These are phyloP conservation scores for Trametes hirsuta DNA, from an alignment of 1,284 basidiomycete genomes.

Conservation along the genomic window DNA sequence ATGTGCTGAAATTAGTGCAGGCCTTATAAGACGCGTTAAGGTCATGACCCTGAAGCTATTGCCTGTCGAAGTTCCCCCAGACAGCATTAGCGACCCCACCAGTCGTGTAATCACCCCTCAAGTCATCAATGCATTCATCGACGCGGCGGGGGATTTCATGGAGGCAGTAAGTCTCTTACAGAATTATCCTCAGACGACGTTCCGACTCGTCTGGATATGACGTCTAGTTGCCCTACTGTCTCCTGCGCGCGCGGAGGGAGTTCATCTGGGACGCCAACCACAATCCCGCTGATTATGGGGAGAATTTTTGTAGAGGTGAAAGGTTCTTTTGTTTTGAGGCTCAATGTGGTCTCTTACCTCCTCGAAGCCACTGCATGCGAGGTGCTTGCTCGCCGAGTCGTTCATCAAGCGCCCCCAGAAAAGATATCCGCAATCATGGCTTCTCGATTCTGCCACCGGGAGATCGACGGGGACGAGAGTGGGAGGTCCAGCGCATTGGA, in stretches of 20 bases:
- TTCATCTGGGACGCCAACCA: constrained; percentile 79
- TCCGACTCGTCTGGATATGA: not conserved
- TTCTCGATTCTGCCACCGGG: constrained; percentile 72
- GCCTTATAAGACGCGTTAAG: constrained; percentile 80
- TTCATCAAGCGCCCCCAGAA: constrained; percentile 70
- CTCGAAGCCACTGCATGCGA: constrained; percentile 79
- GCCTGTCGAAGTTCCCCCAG: constrained; percentile 77
- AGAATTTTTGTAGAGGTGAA: constrained; percentile 78
- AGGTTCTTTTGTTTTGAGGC: constrained; percentile 14
- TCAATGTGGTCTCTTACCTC: not conserved
- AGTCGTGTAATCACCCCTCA: constrained; percentile 73
- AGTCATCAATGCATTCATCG: constrained; percentile 66
- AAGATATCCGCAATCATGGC: constrained; percentile 74
- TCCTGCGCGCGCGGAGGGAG: constrained; percentile 78
- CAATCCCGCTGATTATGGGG: constrained; percentile 83
- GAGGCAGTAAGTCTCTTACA: constrained; percentile 65
- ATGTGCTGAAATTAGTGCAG: constrained; percentile 39
- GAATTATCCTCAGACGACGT: not conserved
- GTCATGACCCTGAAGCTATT: constrained; percentile 79
- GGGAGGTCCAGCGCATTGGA: constrained; percentile 80
- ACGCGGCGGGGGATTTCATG: constrained; percentile 75
- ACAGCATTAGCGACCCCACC: constrained; percentile 63
- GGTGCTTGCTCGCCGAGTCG: constrained; percentile 81
- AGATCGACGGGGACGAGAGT: constrained; percentile 78
- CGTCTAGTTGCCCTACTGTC: constrained; percentile 68